Base-by-base conservation (phyloP, 2,329 filamentous ascomycete genomes). In the Cytospora piceae region DNA sequence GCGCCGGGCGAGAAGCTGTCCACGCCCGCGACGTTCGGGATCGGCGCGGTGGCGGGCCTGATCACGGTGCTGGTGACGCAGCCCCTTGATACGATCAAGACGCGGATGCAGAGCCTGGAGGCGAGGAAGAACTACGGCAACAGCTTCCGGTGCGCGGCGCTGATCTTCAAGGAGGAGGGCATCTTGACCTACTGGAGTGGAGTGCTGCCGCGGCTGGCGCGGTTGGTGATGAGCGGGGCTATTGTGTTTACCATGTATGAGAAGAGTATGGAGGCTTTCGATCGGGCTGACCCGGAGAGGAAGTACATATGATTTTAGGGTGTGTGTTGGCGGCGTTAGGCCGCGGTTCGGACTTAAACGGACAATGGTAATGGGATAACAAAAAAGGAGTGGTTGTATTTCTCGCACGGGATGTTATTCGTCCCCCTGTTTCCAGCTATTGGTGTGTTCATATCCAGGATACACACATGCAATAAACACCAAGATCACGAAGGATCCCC, bases 171-270 rank as follows among this genome's bases (percentile, higher is more conserved):
- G 78, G 88, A 97, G 61, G 95, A 99, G 79, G 94, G 95, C 2
- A 64, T 98, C 15, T 76, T 94, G 51, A 97, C 94, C 0, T 91
- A 98, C 70, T 99, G 95, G 95, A 94, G 92, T 71, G 95, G 95
- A 31, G 94, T 95, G 27, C 74, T 98, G 71, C 95, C 95, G 1
- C 84, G 95, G 62, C 78, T 99, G 73, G 94, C 88, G 29, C 84
- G 95, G 65, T 77, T 99, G 71, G 91, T 97, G 52, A 78, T 98
- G 77, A 97, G 93, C 74, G 95, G 95, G 64, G 95, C 95, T 22
- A 97, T 99, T 74, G 95, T 99, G 51, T 99, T 99, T 75, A 96
- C 95, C 27, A 96, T 98, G 89, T 95, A 97, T 76, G 94, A 98
- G 81, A 97, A 97, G 85, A 91, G 90, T 66, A 98, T 98, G 82